Evolutionary conservation across 2,329 filamentous ascomycete genomes (phyloP).

Genomic region (Capronia coronata): DNA sequence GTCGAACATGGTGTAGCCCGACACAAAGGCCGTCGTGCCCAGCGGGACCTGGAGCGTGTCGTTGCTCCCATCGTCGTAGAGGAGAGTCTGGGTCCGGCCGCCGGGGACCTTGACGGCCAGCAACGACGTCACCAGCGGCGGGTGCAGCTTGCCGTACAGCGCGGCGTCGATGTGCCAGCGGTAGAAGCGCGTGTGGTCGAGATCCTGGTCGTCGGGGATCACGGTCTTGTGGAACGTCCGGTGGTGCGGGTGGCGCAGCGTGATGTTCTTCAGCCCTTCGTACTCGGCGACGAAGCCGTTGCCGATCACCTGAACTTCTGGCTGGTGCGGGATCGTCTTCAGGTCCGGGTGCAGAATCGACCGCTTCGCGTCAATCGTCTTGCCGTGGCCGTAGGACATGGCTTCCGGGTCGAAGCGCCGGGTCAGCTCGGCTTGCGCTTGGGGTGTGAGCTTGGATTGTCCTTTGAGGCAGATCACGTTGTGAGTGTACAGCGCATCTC

Average conservation of each 20-base stretch:
- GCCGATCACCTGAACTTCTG: constrained; percentile 73
- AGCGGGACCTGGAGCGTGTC: constrained; percentile 63
- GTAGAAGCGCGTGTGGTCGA: constrained; percentile 46
- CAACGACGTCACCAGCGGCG: constrained; percentile 65
- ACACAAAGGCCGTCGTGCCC: constrained; percentile 70
- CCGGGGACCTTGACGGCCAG: constrained; percentile 67
- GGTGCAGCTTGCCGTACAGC: constrained; percentile 54
- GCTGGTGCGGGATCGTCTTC: constrained; percentile 73
- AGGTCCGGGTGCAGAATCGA: constrained; percentile 69
- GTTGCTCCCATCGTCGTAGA: constrained; percentile 65
- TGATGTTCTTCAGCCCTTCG: constrained; percentile 63
- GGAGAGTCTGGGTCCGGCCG: constrained; percentile 58
- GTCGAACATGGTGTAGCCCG: constrained; percentile 65
- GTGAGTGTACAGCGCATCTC: constrained; percentile 59
- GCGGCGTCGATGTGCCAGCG: constrained; percentile 47
- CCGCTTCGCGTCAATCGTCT: constrained; percentile 61
- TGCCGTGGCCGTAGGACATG: constrained; percentile 66
- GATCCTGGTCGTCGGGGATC: constrained; percentile 57
- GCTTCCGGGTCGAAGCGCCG: constrained; percentile 63
- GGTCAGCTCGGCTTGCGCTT: constrained; percentile 67
- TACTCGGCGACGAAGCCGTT: constrained; percentile 65
- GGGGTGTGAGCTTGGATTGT: constrained; percentile 58
- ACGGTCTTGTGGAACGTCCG: constrained; percentile 63
- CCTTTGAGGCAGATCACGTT: constrained; percentile 67
- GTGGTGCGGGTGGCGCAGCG: constrained; percentile 68